Evolutionary conservation across 2,329 filamentous ascomycete genomes (phyloP).

Genomic region (Penicillium sp.): DNA sequence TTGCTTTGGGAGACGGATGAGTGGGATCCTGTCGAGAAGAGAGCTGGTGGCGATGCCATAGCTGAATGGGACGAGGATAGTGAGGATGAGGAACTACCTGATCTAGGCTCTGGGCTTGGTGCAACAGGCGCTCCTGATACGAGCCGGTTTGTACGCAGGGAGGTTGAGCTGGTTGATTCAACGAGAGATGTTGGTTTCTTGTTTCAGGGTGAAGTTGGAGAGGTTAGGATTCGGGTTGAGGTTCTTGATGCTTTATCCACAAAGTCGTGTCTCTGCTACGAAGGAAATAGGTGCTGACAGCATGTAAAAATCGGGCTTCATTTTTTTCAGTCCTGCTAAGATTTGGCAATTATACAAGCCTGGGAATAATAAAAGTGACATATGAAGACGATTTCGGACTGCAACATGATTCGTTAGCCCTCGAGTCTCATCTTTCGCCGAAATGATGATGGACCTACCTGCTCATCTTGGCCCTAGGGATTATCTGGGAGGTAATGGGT

Average conservation of each 20-base stretch:
- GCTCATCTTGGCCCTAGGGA: too few species aligned
- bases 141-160: constrained; percentile 69
- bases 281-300: too few species aligned
- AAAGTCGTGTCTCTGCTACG: constrained; percentile 1
- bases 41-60: constrained; percentile 55
- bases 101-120: constrained; percentile 10
- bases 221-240: constrained; percentile 72
- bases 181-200: constrained; percentile 80
- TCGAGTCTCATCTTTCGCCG: too few species aligned
- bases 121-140: constrained; percentile 26
- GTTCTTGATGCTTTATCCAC: constrained; percentile 3
- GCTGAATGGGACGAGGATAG: constrained; percentile 49
- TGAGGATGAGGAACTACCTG: constrained; percentile 24
- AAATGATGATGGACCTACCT: too few species aligned
- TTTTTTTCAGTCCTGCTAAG: too few species aligned
- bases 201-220: constrained; percentile 63
- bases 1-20: constrained; percentile 89
- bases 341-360: too few species aligned
- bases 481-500: too few species aligned
- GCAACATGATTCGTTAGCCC: too few species aligned
- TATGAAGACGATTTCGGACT: too few species aligned
- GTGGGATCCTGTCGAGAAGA: constrained; percentile 73
- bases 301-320: too few species aligned
- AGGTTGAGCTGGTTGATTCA: constrained; percentile 75
- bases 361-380: too few species aligned